A percentile compares a stretch with the other conserved stretches of the same genome.
phyloP scores from a whole-genome alignment of 441 rosid genomes.

The Capsella rubella region DNA sequence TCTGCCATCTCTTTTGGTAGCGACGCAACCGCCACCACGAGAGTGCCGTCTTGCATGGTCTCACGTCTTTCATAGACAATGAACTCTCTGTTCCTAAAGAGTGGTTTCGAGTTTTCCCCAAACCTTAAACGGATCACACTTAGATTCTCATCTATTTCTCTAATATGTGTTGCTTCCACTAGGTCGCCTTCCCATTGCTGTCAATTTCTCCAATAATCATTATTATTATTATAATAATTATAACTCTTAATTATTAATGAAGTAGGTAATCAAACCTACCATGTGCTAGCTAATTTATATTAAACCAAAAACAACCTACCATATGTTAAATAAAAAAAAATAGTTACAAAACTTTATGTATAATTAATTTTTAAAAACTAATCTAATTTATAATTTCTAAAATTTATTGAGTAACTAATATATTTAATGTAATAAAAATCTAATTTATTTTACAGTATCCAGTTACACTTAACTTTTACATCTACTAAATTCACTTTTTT shows the following conservation, averaged over 20 bases:
- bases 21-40: conserved; percentile 83
- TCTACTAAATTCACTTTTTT: neutral
- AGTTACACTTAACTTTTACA: neutral
- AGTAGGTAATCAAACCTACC: conserved; percentile 15
- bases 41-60: conserved; percentile 86
- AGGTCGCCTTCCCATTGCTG: conserved; percentile 89
- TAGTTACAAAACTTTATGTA: no score
- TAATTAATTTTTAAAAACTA: neutral
- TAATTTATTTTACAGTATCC: no score
- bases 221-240: neutral
- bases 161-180: conserved; percentile 73
- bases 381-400: neutral
- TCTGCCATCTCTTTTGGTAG: conserved; percentile 83
- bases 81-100: conserved; percentile 80
- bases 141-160: conserved; percentile 75
- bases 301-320: neutral
- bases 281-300: neutral
- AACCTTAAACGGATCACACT: conserved; percentile 72
- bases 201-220: conserved; percentile 17
- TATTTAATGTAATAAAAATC: neutral
- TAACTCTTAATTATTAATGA: neutral
- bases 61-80: conserved; percentile 80
- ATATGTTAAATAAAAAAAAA: neutral
- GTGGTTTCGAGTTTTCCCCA: conserved; percentile 74
- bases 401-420: neutral